These are phyloP conservation scores for Boletus sp. DNA, from an alignment of 768 basidiomycete genomes.

Conservation along the genomic window DNA sequence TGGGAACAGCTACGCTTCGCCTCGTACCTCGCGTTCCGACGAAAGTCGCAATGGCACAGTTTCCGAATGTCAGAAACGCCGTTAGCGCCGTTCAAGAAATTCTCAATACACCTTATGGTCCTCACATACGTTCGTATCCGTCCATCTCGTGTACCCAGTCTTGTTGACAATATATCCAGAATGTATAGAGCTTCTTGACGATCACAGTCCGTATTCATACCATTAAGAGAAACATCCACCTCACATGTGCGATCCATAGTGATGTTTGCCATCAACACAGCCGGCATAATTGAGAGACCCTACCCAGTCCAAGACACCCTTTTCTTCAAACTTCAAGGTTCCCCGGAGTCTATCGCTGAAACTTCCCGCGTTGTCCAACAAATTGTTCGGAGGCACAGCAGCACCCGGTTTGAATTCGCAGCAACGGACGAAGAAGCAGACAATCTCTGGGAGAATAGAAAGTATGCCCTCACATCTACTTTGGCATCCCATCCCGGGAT, in stretches of 20 bases:
- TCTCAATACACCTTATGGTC: slow-evolving; percentile 60
- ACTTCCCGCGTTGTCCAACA: slow-evolving; percentile 56
- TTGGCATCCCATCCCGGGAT: slow-evolving; percentile 60
- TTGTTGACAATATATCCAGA: slow-evolving; percentile 40
- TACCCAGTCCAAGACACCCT: slow-evolving; percentile 76
- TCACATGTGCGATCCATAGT: slow-evolving; percentile 36
- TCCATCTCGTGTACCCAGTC: background rate
- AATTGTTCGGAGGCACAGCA: slow-evolving; percentile 66
- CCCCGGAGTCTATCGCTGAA: slow-evolving; percentile 51
- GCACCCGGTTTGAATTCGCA: slow-evolving; percentile 68
- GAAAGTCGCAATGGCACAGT: slow-evolving; percentile 85
- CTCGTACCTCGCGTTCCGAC: slow-evolving; percentile 80
- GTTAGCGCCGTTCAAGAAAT: slow-evolving; percentile 82
- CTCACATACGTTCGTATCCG: slow-evolving; percentile 61
- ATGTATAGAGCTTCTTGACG: slow-evolving; percentile 86
- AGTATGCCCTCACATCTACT: slow-evolving; percentile 75
- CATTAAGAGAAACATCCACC: background rate
- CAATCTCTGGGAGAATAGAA: slow-evolving; percentile 80
- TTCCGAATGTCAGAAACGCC: slow-evolving; percentile 74
- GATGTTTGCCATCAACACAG: slow-evolving; percentile 74
- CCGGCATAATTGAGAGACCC: slow-evolving; percentile 54
- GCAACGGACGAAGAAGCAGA: slow-evolving; percentile 71
- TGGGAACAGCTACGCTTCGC: slow-evolving; percentile 64
- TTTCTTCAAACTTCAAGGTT: slow-evolving; percentile 91
- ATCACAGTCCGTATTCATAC: slow-evolving; percentile 46